phyloP scores from a whole-genome alignment of 768 basidiomycete genomes.

The Termitomyces eurrhizus region DNA sequence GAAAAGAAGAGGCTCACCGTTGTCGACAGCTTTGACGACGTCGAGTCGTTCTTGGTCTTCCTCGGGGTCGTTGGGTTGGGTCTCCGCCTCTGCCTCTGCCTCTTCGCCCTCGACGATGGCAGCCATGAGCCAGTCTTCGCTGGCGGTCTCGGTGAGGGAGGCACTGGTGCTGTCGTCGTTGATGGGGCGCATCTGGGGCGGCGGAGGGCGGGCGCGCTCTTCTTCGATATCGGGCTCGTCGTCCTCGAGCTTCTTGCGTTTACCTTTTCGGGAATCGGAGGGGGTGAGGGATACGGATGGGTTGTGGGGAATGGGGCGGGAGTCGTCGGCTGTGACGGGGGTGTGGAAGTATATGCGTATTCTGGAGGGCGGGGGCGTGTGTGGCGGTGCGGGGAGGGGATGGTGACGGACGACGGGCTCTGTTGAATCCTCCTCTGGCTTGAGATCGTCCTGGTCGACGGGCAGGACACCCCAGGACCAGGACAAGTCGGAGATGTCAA shows the following conservation, averaged over 20 bases:
- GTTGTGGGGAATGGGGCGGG: constrained; percentile 66
- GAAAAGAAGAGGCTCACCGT: constrained; percentile 47
- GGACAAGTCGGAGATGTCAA: constrained; percentile 75
- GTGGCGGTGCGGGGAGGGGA: constrained; percentile 3
- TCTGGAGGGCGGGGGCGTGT: constrained; percentile 64
- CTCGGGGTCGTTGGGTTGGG: no score
- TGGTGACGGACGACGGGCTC: not conserved
- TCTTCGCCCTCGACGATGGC: constrained; percentile 74
- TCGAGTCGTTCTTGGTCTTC: no score
- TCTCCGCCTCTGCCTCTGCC: constrained; percentile 24
- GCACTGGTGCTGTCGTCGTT: constrained; percentile 44
- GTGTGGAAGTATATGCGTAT: constrained; percentile 93
- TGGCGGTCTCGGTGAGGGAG: constrained; percentile 65
- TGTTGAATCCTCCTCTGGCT: constrained; percentile 21
- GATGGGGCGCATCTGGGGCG: constrained; percentile 40
- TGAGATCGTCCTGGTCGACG: constrained; percentile 18
- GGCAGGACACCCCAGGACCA: constrained; percentile 84
- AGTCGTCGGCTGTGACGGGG: constrained; percentile 78
- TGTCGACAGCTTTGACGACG: constrained; percentile 28
- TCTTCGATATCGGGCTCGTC: constrained; percentile 81
- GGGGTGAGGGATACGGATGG: constrained; percentile 37
- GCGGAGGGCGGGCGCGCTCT: constrained; percentile 68
- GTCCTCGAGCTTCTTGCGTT: constrained; percentile 87
- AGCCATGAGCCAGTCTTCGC: constrained; percentile 90
- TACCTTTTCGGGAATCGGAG: constrained; percentile 71